These are phyloP conservation scores for Cladosporium sphaerospermum DNA, from an alignment of 2,329 filamentous ascomycete species.

Conservation along the genomic window DNA sequence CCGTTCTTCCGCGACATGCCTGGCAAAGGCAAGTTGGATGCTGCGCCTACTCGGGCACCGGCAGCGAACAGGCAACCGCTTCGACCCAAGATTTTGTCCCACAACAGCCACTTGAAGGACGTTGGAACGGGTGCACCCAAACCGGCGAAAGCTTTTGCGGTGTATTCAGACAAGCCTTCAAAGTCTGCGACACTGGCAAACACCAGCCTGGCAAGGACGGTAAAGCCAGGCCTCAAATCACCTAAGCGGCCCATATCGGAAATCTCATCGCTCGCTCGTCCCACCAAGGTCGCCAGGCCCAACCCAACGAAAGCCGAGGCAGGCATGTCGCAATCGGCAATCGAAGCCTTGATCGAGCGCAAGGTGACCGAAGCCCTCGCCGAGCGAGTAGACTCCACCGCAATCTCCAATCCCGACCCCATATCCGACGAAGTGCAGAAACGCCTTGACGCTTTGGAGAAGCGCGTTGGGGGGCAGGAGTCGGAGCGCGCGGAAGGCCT, in stretches of 20 bases:
- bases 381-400: conserved; percentile 50
- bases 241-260: conserved; percentile 31
- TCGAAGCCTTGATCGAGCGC: conserved; percentile 86
- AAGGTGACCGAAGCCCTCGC: conserved; percentile 87
- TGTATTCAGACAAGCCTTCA: conserved; percentile 67
- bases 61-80: conserved; percentile 63
- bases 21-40: conserved; percentile 33
- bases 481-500: conserved; percentile 77
- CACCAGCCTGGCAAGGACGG: conserved; percentile 18
- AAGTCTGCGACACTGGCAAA: conserved; percentile 38
- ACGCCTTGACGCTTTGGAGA: conserved; percentile 76
- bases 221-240: conserved; percentile 19
- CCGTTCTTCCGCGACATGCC: conserved; percentile 58
- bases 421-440: conserved; percentile 73
- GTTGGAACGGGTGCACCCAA: conserved; percentile 53
- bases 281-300: conserved; percentile 34
- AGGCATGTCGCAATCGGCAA: conserved; percentile 54
- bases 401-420: conserved; percentile 16
- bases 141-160: conserved; percentile 75
- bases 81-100: conserved; percentile 66
- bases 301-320: conserved; percentile 18
- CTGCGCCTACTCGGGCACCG: conserved; percentile 27
- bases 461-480: conserved; percentile 64
- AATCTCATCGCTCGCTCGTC: conserved; percentile 37
- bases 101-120: conserved; percentile 56